A percentile compares a stretch with the other conserved stretches of the same genome.
Conservation (phyloP, 2,329 filamentous ascomycete genomes). For the Cryphonectria carpinicola region DNA sequence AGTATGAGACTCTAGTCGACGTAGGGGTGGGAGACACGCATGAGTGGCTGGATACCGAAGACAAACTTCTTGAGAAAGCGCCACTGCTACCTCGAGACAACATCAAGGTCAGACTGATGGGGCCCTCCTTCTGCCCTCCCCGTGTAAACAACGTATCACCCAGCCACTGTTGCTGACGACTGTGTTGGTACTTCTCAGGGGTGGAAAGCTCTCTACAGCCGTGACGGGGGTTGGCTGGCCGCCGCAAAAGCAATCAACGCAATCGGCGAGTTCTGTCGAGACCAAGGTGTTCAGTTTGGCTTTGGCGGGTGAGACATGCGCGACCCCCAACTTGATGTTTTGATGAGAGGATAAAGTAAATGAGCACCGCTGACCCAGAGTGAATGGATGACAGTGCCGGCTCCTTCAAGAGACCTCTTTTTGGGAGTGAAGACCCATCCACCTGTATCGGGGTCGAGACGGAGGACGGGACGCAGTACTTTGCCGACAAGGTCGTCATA, state of each 20-base stretch:
- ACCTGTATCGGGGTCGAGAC: constrained; percentile 48
- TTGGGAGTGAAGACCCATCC: constrained; percentile 38
- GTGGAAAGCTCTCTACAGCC: constrained; percentile 50
- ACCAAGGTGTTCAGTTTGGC: constrained; percentile 45
- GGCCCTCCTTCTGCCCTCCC: not conserved
- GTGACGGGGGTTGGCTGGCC: constrained; percentile 51
- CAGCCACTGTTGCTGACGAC: not conserved
- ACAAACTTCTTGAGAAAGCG: constrained; percentile 46
- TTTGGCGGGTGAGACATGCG: constrained; percentile 41
- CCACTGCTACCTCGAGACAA: constrained; percentile 45
- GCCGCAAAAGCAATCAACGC: constrained; percentile 52
- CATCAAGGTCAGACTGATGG: constrained; percentile 38
- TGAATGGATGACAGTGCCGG: constrained; percentile 39
- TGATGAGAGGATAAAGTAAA: not conserved
- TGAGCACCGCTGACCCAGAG: not conserved
- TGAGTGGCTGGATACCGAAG: constrained; percentile 48
- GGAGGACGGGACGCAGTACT: constrained; percentile 45
- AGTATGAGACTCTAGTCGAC: constrained; percentile 43
- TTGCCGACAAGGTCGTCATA: constrained; percentile 48
- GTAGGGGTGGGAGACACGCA: constrained; percentile 45
- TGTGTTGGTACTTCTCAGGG: constrained; percentile 33
- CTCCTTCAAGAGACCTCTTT: constrained; percentile 47
- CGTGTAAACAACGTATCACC: too few species aligned
- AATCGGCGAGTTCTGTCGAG: constrained; percentile 44
- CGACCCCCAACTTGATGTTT: not conserved